These are phyloP conservation scores for Suhomyces kunorum DNA, from an alignment of 1,139 yeast species.

Conservation along the genomic window DNA sequence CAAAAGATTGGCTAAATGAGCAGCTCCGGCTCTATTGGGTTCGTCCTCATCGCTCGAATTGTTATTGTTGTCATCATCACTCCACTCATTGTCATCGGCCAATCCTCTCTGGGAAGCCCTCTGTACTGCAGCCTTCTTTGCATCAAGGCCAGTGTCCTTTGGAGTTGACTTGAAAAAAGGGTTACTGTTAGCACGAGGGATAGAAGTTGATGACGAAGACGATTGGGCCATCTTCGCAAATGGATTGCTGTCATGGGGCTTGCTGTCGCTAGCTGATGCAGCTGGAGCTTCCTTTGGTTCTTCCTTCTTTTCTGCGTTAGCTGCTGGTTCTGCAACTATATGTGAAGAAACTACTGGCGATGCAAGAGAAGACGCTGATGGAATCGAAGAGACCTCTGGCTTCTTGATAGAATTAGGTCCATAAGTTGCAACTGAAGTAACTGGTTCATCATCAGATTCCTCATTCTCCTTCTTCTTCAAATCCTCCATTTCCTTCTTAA, in stretches of 20 bases:
- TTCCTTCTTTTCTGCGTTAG: constrained; percentile 6
- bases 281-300: neutral
- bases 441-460: constrained; percentile 42
- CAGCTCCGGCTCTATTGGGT: constrained; percentile 57
- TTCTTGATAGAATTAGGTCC: constrained; percentile 22
- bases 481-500: constrained; percentile 66
- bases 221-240: constrained; percentile 30
- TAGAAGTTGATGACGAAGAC: constrained; percentile 9
- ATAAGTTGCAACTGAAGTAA: constrained; percentile 32
- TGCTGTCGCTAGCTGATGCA: constrained; percentile 4
- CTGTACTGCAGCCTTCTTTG: constrained; percentile 61
- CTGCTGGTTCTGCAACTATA: neutral
- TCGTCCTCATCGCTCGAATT: constrained; percentile 50
- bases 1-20: constrained; percentile 60
- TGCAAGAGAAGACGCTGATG: too few relatives aligned
- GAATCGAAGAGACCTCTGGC: too few relatives aligned
- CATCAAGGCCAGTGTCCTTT: constrained; percentile 41
- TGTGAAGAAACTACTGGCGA: neutral
- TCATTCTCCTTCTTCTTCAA: constrained; percentile 39
- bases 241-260: constrained; percentile 40
- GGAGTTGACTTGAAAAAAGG: constrained; percentile 54
- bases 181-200: constrained; percentile 28
- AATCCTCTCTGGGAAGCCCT: constrained; percentile 66
- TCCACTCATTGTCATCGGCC: constrained; percentile 56
- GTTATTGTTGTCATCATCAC: constrained; percentile 60